Base-by-base conservation (phyloP, 2,329 filamentous ascomycete species). In the Rasamsonia emersonii region DNA sequence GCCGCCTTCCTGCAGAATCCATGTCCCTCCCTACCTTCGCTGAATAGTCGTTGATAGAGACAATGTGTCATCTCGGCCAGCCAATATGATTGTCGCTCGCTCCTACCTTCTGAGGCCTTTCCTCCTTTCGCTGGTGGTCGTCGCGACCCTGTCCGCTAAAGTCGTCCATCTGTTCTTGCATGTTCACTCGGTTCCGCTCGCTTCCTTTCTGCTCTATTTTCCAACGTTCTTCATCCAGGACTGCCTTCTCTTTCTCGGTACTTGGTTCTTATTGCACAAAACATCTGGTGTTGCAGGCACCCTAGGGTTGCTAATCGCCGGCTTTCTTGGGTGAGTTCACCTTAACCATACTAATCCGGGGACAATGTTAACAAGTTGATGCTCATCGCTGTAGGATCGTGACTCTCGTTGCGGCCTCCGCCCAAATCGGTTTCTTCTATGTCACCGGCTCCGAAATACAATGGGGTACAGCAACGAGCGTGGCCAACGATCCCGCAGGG, bases 401-500 rank as follows among this genome's bases (percentile, higher is more conserved):
- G 15, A 42, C 42, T 10, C 39, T 50, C 5, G 32, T 37, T 25
- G 44, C 48, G 3, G 37, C 47, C 10, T 40, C 51, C 3, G 49
- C 49, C 4, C 51, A 55, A 23, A 39, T 53, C 5, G 50, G 49
- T 1, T 56, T 56, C 20, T 55, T 48, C 30, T 45, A 48, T 24
- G 47, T 56, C 17, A 55, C 52, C 8, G 49, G 51, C 15, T 45
- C 46, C 14, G 52, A 56, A 28, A 40, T 54, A 30, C 50, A 49
- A 24, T 56, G 52, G 46, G 45, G 50, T 36, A 45, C 50, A 13
- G 50, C 51, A 2, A 44, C 42, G 11, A 51, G 41, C 25, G 44
- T 54, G 9, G 47, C 47, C 13, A 43, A 39, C 18, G 51, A 56
- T 29, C 44, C 49, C 1, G 50, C 47, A 20, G 52, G 51, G 4